Base-by-base conservation (phyloP, 2,329 filamentous ascomycete genomes). In the Pseudonectria foliicola region DNA sequence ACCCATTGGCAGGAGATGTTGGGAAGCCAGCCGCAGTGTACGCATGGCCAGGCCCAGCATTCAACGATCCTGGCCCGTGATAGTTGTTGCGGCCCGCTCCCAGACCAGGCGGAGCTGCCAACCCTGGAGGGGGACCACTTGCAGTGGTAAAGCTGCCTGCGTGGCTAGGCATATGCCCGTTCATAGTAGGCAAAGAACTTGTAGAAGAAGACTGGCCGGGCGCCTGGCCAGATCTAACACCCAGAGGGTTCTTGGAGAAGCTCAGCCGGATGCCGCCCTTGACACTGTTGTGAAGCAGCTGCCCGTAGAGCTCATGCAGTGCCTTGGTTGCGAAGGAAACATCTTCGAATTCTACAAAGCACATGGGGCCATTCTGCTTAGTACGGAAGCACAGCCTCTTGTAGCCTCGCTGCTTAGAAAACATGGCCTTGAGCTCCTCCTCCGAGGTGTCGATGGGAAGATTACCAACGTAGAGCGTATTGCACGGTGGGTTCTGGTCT, bases 391-490 rank as follows among this genome's bases (percentile, higher is more conserved):
- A 95, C 7, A 98, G 77, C 18, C 92, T 77, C 64, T 94, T 96
- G 67, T 95, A 98, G 4, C 92, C 92, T 31, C 89, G 81, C 59
- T 93, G 86, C 62, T 89, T 90, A 16, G 83, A 88, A 56, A 98
- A 98, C 54, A 95, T 75, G 14, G 83, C 78, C 63, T 96, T 96
- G 37, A 98, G 74, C 59, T 96, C 92, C 55, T 96, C 90, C 54
- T 98, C 92, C 0, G 85, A 90, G 0, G 89, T 93, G 55, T 95
- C 85, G 37, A 89, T 77, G 0, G 90, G 92, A 28, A 98, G 68
- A 53, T 98, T 96, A n/a, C 92, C 90, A 13, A 98, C 90, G 54
- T 98, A 96, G 6, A 98, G 71, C 1, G 92, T 98, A 56, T 98
- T 96, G 72, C 92, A 96, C 1, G 92, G 92, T 1, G 90, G 90